Conservation (phyloP, 768 basidiomycete genomes). For the Rubroboletus pulcherrimus region DNA sequence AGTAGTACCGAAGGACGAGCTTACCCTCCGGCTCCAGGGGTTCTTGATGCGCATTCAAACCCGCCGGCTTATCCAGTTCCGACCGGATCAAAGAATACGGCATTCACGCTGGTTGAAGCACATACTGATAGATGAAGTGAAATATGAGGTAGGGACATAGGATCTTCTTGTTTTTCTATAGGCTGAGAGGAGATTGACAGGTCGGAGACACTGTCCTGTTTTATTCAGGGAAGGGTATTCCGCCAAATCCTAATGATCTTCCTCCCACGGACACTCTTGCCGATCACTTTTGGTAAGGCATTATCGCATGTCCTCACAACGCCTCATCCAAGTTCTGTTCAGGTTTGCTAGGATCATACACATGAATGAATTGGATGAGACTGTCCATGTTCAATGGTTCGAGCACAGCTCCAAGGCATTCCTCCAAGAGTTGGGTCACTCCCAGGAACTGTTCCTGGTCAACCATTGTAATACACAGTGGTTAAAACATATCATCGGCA, state of each 20-base stretch:
- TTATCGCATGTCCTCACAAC: not conserved
- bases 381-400: conserved; percentile 70
- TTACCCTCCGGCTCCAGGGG: conserved; percentile 15
- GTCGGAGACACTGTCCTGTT: conserved; percentile 61
- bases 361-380: conserved; percentile 41
- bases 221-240: conserved; percentile 35
- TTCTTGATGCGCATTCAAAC: conserved; percentile 20
- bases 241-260: conserved; percentile 37
- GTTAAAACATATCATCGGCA: conserved; percentile 43
- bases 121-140: conserved; percentile 40
- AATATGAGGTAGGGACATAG: conserved; percentile 39
- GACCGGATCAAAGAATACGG: conserved; percentile 33
- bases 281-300: conserved; percentile 60
- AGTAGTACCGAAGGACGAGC: conserved; percentile 2
- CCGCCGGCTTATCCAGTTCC: conserved; percentile 17
- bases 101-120: conserved; percentile 36
- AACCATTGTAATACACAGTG: conserved; percentile 47
- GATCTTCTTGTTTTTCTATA: not conserved
- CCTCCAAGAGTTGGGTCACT: conserved; percentile 56
- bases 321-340: not conserved
- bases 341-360: conserved; percentile 71
- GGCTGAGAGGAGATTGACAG: conserved; percentile 33
- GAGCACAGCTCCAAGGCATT: conserved; percentile 63
- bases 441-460: conserved; percentile 64
- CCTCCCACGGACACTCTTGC: conserved; percentile 41